These are phyloP conservation scores for Cardamine chenopodiifolia DNA, from an alignment of 345 rosid genomes.

Conservation along the genomic window DNA sequence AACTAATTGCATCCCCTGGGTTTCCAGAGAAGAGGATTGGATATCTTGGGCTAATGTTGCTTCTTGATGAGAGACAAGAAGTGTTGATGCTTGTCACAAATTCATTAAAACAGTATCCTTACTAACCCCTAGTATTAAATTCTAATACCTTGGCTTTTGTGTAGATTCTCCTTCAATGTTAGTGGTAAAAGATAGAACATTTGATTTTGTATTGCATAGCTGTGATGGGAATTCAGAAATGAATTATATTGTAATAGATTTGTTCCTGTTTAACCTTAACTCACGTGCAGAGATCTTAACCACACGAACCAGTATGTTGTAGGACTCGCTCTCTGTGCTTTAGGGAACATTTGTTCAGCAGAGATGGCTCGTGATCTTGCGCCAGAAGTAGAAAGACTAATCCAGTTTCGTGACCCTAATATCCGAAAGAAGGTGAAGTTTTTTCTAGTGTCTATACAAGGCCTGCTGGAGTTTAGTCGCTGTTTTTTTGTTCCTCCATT, in stretches of 20 bases:
- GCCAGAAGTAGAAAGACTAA: constrained; percentile 94
- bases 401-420: constrained; percentile 98
- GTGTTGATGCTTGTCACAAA: constrained; percentile 98
- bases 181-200: not conserved
- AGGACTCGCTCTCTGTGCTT: constrained; percentile 99
- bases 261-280: constrained; percentile 57
- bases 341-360: constrained; percentile 97
- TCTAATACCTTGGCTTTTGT: not conserved
- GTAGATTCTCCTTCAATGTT: constrained; percentile 2
- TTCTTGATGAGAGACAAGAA: constrained; percentile 99
- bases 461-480: constrained; percentile 6
- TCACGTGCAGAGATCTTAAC: constrained; percentile 83
- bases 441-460: constrained; percentile 15
- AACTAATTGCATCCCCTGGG: constrained; percentile 91
- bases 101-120: constrained; percentile 99
- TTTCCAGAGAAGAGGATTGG: constrained; percentile 99
- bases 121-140: constrained; percentile 3
- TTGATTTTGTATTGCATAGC: not conserved
- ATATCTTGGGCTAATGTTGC: constrained; percentile 95
- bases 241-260: not conserved
- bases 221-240: constrained; percentile 15
- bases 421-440: constrained; percentile 84
- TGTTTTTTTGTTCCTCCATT: constrained; percentile 25
- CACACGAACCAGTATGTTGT: constrained; percentile 95
- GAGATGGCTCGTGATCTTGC: constrained; percentile 99